Evolutionary conservation across 306 rosid genomes (phyloP).

Genomic region (Hippophae tibetana): DNA sequence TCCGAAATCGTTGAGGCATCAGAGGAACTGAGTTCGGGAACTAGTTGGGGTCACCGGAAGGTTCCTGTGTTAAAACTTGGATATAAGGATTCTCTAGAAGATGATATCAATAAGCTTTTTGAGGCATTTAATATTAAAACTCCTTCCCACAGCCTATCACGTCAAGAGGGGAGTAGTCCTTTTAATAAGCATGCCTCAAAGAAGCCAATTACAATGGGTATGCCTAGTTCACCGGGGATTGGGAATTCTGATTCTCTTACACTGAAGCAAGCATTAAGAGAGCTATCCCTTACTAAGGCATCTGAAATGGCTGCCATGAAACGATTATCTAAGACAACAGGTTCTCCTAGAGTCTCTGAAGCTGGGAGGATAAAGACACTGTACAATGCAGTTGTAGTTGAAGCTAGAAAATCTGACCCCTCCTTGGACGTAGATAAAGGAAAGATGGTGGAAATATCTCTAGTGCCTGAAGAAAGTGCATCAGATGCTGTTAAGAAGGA

Average conservation of each 20-base stretch:
- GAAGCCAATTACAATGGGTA: conserved; percentile 61
- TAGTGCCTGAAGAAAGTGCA: conserved; percentile 48
- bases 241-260: conserved; percentile 58
- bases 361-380: conserved; percentile 83
- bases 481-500: conserved; percentile 26
- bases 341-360: conserved; percentile 67
- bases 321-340: conserved; percentile 64
- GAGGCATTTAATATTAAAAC: conserved; percentile 53
- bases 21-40: conserved; percentile 46
- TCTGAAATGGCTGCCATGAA: conserved; percentile 94
- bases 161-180: conserved; percentile 45
- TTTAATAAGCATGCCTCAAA: conserved; percentile 51
- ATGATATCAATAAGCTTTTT: conserved; percentile 72
- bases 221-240: conserved; percentile 53
- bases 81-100: conserved; percentile 50
- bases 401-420: conserved; percentile 37
- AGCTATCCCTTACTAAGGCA: conserved; percentile 83
- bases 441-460: conserved; percentile 35
- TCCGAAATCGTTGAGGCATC: conserved; percentile 89
- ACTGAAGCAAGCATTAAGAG: conserved; percentile 91
- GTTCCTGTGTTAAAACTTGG: conserved; percentile 47
- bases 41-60: conserved; percentile 32
- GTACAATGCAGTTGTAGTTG: conserved; percentile 65
- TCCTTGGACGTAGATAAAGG: conserved; percentile 31
- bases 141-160: conserved; percentile 39